Percentiles rank a stretch among this genome's conserved stretches.
These are phyloP conservation scores for Collybia mongolica DNA, from an alignment of 768 basidiomycete species.

Conservation along the genomic window DNA sequence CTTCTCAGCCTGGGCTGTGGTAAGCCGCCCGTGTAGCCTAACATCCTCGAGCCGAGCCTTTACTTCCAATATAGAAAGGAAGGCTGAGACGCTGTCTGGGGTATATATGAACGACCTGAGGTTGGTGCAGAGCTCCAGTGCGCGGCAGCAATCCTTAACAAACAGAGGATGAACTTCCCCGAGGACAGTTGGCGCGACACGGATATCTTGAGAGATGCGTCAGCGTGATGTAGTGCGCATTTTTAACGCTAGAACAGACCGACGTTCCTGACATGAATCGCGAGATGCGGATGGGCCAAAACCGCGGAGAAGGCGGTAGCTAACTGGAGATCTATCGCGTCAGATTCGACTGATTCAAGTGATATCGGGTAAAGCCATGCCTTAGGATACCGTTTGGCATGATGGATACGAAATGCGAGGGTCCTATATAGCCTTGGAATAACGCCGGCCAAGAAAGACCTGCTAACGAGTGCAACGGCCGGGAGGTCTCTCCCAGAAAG, in stretches of 20 bases:
- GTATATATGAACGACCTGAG: slow-evolving; percentile 58
- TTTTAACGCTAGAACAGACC: slow-evolving; percentile 33
- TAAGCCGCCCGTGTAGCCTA: slow-evolving; percentile 53
- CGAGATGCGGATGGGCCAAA: slow-evolving; percentile 48
- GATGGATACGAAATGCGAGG: slow-evolving; percentile 51
- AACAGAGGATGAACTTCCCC: slow-evolving; percentile 43
- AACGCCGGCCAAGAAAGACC: slow-evolving; percentile 61
- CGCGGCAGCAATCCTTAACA: slow-evolving; percentile 47
- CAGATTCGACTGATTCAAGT: too few species aligned
- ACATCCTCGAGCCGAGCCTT: slow-evolving; percentile 46
- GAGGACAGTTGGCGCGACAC: slow-evolving; percentile 41
- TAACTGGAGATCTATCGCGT: slow-evolving; percentile 27
- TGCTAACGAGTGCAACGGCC: slow-evolving; percentile 61
- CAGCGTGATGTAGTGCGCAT: not conserved
- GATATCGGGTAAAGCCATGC: slow-evolving; percentile 28
- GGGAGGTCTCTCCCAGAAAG: slow-evolving; percentile 58
- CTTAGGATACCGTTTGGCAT: slow-evolving; percentile 56
- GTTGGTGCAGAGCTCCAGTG: slow-evolving; percentile 49
- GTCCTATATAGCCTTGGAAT: slow-evolving; percentile 62
- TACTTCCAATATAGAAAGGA: slow-evolving; percentile 44
- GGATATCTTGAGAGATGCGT: slow-evolving; percentile 42
- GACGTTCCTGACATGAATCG: slow-evolving; percentile 57
- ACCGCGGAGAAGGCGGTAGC: slow-evolving; percentile 64
- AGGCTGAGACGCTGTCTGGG: slow-evolving; percentile 42
- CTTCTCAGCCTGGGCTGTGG: slow-evolving; percentile 44